These are phyloP conservation scores for Hyphopichia burtonii DNA, from an alignment of 1,139 yeast genomes.

Conservation along the genomic window DNA sequence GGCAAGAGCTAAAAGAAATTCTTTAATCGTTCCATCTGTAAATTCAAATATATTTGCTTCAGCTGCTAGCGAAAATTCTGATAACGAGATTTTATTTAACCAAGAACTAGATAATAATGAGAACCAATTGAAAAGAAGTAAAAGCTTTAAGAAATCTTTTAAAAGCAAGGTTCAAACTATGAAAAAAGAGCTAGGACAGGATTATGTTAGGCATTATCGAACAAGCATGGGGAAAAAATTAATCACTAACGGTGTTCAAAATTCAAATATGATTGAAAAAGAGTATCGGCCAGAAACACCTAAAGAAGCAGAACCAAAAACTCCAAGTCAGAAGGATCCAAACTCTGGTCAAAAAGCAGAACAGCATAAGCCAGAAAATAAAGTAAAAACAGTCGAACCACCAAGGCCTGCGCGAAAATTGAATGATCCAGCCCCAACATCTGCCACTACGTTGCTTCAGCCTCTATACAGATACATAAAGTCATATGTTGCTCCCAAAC, in stretches of 20 bases:
- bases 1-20: not conserved
- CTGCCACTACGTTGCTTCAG: not conserved
- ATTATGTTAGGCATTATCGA: slow-evolving; percentile 21
- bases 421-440: slow-evolving; percentile 17
- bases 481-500: not conserved
- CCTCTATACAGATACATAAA: not conserved
- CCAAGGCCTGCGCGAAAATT: slow-evolving; percentile 41
- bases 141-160: slow-evolving; percentile 23
- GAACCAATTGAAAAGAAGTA: slow-evolving; percentile 21
- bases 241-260: not conserved
- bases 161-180: slow-evolving; percentile 24
- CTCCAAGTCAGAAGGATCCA: no score
- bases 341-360: no score
- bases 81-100: not conserved
- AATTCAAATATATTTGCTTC: not conserved
- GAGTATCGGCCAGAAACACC: no score
- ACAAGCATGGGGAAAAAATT: slow-evolving; percentile 5
- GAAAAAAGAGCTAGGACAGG: slow-evolving; percentile 31
- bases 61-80: not conserved
- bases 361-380: no score
- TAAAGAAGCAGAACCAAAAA: no score
- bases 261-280: no score
- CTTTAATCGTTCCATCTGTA: not conserved
- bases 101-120: not conserved
- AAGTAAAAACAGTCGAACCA: not conserved